phyloP scores from a whole-genome alignment of 2,329 filamentous ascomycete genomes.

The Nigrospora osmanthi region DNA sequence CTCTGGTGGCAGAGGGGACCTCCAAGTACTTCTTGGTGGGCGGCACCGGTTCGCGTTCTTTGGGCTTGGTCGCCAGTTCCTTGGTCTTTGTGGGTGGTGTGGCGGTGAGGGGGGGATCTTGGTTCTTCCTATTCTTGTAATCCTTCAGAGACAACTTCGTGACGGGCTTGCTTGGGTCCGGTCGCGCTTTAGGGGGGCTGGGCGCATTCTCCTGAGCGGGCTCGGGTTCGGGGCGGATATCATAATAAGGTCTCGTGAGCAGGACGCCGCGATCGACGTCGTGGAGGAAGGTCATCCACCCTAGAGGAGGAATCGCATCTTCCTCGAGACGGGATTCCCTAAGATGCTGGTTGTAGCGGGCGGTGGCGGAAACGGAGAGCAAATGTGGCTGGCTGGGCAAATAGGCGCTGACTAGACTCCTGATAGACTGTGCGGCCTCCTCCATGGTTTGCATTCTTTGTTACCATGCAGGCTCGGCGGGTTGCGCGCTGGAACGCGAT shows the following conservation, averaged over 20 bases:
- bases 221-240: slow-evolving; percentile 45
- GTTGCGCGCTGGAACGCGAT: slow-evolving; percentile 20
- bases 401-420: slow-evolving; percentile 42
- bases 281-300: slow-evolving; percentile 50
- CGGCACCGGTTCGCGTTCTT: slow-evolving; percentile 17
- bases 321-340: slow-evolving; percentile 35
- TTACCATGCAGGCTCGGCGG: slow-evolving; percentile 20
- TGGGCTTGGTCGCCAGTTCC: slow-evolving; percentile 12
- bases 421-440: slow-evolving; percentile 49
- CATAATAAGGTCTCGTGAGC: slow-evolving; percentile 48
- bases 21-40: slow-evolving; percentile 15
- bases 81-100: slow-evolving; percentile 6
- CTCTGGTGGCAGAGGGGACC: slow-evolving; percentile 7
- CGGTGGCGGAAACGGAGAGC: slow-evolving; percentile 39
- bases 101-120: slow-evolving; percentile 7
- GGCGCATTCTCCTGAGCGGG: slow-evolving; percentile 27
- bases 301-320: slow-evolving; percentile 40
- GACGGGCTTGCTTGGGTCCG: slow-evolving; percentile 33
- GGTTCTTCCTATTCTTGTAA: slow-evolving; percentile 46
- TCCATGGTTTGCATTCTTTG: slow-evolving; percentile 36
- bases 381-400: slow-evolving; percentile 46
- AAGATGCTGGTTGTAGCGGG: slow-evolving; percentile 36
- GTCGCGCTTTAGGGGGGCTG: slow-evolving; percentile 11
- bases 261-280: slow-evolving; percentile 51
- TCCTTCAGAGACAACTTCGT: slow-evolving; percentile 50